These are phyloP conservation scores for Yamadazyma blattariae DNA, from an alignment of 1,139 yeast genomes.

Conservation along the genomic window DNA sequence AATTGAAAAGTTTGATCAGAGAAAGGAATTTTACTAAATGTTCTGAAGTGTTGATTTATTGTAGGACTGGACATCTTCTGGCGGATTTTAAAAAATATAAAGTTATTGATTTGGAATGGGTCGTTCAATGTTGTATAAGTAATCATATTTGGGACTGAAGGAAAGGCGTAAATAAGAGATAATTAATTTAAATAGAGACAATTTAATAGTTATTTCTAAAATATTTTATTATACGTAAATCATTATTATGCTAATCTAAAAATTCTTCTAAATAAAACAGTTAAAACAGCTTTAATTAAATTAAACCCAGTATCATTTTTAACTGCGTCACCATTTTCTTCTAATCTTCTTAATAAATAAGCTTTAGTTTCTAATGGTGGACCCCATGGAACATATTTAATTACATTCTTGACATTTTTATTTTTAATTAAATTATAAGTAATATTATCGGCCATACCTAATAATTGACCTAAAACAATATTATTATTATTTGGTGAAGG, in stretches of 20 bases:
- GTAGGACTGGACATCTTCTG: background rate
- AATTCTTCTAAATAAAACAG: conserved; percentile 41
- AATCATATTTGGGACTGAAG: conserved; percentile 28
- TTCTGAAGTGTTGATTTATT: conserved; percentile 1
- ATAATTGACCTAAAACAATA: conserved; percentile 83
- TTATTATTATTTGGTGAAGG: conserved; percentile 48
- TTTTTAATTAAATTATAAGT: conserved; percentile 70
- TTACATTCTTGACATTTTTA: conserved; percentile 68
- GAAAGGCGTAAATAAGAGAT: no score
- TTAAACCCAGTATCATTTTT: conserved; percentile 85
- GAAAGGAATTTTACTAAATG: background rate
- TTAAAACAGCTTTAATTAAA: conserved; percentile 55
- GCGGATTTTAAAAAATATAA: conserved; percentile 1
- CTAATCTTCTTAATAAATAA: conserved; percentile 84
- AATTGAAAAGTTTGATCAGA: conserved; percentile 5
- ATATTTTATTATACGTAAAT: no score
- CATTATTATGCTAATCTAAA: conserved; percentile 19
- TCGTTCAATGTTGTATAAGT: conserved; percentile 69
- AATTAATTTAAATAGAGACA: no score
- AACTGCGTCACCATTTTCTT: conserved; percentile 96
- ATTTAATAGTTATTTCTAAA: background rate
- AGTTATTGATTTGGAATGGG: conserved; percentile 67
- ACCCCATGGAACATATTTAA: conserved; percentile 98
- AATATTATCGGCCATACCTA: conserved; percentile 95
- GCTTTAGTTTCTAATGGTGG: conserved; percentile 94